phyloP scores from a whole-genome alignment of 371 early-diverging fungal species.

The Astathelohania contejeani region DNA sequence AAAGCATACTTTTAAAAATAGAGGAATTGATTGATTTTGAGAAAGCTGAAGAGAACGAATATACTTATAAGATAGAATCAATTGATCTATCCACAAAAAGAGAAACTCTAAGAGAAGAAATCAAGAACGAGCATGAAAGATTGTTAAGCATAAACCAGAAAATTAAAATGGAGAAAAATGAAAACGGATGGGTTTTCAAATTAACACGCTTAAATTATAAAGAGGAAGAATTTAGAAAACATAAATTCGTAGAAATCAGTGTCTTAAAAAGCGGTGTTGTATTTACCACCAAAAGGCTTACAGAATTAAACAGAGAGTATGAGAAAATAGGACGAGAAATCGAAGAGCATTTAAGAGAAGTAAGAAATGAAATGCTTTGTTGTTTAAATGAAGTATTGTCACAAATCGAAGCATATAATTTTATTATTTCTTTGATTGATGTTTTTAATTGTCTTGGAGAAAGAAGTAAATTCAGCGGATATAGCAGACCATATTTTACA shows the following conservation, averaged over 20 bases:
- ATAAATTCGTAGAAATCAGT: constrained; percentile 28
- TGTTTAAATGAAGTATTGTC: constrained; percentile 15
- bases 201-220: constrained; percentile 40
- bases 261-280: constrained; percentile 46
- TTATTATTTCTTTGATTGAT: constrained; percentile 46
- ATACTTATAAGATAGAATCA: constrained; percentile 9
- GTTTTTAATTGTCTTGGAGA: constrained; percentile 41
- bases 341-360: constrained; percentile 15
- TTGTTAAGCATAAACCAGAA: constrained; percentile 11
- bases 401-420: constrained; percentile 45
- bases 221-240: constrained; percentile 25
- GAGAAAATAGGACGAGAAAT: constrained; percentile 15
- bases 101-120: constrained; percentile 26
- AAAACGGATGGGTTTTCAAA: constrained; percentile 32
- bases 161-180: constrained; percentile 15
- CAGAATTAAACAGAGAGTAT: constrained; percentile 7
- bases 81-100: constrained; percentile 1
- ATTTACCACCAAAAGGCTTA: constrained; percentile 41
- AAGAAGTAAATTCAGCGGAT: constrained; percentile 18
- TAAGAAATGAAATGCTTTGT: constrained; percentile 19
- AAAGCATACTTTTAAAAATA: constrained; percentile 23
- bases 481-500: constrained; percentile 21
- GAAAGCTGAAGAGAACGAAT: constrained; percentile 2
- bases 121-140: constrained; percentile 34
- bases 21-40: constrained; percentile 31